Conservation (phyloP, 2,329 filamentous ascomycete species). For the Hypoxylon sp. region DNA sequence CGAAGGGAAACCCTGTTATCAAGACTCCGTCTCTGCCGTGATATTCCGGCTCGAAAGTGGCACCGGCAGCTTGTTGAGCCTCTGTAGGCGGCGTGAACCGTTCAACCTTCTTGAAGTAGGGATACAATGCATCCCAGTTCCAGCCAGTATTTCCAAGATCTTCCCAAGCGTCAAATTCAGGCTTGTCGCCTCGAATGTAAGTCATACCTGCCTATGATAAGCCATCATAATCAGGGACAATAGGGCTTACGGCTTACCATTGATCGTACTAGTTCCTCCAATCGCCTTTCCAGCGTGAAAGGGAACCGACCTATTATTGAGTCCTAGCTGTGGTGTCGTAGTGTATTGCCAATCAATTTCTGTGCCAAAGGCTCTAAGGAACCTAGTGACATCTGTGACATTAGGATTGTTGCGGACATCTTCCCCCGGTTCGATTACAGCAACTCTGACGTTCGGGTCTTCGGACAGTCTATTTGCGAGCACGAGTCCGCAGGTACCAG, state of each 20-base stretch:
- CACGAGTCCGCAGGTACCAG: conserved; percentile 57
- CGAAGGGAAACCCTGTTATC: conserved; percentile 57
- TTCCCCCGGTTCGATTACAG: conserved; percentile 58
- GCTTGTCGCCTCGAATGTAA: conserved; percentile 61
- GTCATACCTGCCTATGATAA: conserved; percentile 57
- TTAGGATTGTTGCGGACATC: conserved; percentile 56
- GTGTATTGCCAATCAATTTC: conserved; percentile 57
- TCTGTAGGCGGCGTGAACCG: conserved; percentile 54
- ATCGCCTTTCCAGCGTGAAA: conserved; percentile 58
- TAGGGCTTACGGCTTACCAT: conserved; percentile 52
- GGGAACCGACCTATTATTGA: conserved; percentile 54
- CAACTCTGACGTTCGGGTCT: conserved; percentile 54
- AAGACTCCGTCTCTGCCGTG: conserved; percentile 58
- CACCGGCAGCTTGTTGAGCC: conserved; percentile 56
- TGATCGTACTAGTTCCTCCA: conserved; percentile 60
- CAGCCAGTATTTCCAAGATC: conserved; percentile 61
- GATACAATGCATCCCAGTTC: conserved; percentile 62
- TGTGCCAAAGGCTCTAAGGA: conserved; percentile 49
- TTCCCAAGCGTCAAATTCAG: conserved; percentile 63
- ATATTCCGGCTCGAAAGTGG: conserved; percentile 53
- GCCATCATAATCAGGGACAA: conserved; percentile 25
- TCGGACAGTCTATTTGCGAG: conserved; percentile 58
- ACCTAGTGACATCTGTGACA: conserved; percentile 53
- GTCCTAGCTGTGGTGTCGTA: conserved; percentile 53
- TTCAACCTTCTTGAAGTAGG: conserved; percentile 64